Base-by-base conservation (phyloP, 768 basidiomycete species). In the Tricholomella constricta region DNA sequence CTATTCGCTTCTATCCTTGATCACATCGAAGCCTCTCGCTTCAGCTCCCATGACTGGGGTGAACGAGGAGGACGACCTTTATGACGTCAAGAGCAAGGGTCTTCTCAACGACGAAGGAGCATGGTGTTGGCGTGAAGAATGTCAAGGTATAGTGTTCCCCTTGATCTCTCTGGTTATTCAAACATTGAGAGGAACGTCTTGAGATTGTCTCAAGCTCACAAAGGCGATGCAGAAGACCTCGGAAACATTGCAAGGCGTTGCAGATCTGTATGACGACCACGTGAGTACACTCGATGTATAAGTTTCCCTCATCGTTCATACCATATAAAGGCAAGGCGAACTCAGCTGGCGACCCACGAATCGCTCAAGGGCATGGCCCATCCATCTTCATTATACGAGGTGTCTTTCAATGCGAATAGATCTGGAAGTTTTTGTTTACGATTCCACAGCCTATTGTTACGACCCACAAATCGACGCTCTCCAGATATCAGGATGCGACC, bases 51-150 rank as follows among this genome's bases (percentile, higher is more conserved):
- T 74, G 19, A 65, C 76, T 22, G 81, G 78, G 5, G 71, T 76
- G 1, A 76, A 74, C 0, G 77, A 80, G 36, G 80, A 84, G 31
- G 80, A 83, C 45, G 77, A 75, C 11, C 69, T 70, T 12, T 57
- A 69, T 3, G 63, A 62, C 22, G 34, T 67, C 32, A 77, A 76
- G 49, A 65, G 65, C n/a, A 82, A 77, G 52, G 86, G 88, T 0
- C 62, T 87, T 45, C 61, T 84, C 48, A 93, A 92, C 57, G 73
- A 76, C 8, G 81, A 89, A 22, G 86, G 89, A 1, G 91, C 89
- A 3, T 90, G 92, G 89, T 92, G 91, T 66, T 95, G 91, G 91
- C 78, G 84, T 22, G 89, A 94, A 48, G 78, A 77, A 2, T 93
- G 91, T 64, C 69, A 78, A 65, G 84, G 89, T 89, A 60, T 12